A percentile compares a stretch with the other conserved stretches of the same genome.
Conservation (phyloP, 805 yeast genomes). For the Naumovozyma baii region DNA sequence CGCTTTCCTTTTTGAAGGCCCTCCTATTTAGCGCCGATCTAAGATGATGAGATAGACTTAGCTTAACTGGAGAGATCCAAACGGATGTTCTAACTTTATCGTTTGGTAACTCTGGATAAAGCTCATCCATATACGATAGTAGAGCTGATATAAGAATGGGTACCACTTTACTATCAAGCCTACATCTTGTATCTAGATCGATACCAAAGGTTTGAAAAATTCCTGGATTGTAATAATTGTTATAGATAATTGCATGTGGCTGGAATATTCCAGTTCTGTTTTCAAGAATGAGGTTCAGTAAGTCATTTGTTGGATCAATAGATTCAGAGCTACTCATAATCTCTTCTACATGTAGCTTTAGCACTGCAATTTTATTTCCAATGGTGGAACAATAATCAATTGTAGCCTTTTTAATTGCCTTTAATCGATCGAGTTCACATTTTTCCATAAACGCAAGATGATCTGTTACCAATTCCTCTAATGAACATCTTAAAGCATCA, state of each 20-base stretch:
- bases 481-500: conserved; percentile 58
- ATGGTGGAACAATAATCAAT: conserved; percentile 62
- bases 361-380: conserved; percentile 47
- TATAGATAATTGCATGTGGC: conserved; percentile 66
- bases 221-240: conserved; percentile 66
- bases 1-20: conserved; percentile 26
- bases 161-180: conserved; percentile 63
- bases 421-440: conserved; percentile 69
- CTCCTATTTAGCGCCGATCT: conserved; percentile 41
- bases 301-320: conserved; percentile 59
- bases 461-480: conserved; percentile 65
- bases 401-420: conserved; percentile 66
- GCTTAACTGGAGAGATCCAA: conserved; percentile 61
- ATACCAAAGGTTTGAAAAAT: conserved; percentile 70
- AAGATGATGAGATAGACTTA: conserved; percentile 50
- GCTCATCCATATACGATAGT: conserved; percentile 54
- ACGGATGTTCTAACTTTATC: conserved; percentile 58
- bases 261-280: conserved; percentile 65
- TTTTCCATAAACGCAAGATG: conserved; percentile 70
- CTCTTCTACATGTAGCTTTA: conserved; percentile 53
- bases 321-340: conserved; percentile 57
- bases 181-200: conserved; percentile 58
- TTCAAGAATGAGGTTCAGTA: conserved; percentile 54
- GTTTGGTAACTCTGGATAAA: conserved; percentile 58
- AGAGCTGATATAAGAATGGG: conserved; percentile 58